Evolutionary conservation across 768 basidiomycete species (phyloP).

Genomic region (Rhizopogon vinicolor): DNA sequence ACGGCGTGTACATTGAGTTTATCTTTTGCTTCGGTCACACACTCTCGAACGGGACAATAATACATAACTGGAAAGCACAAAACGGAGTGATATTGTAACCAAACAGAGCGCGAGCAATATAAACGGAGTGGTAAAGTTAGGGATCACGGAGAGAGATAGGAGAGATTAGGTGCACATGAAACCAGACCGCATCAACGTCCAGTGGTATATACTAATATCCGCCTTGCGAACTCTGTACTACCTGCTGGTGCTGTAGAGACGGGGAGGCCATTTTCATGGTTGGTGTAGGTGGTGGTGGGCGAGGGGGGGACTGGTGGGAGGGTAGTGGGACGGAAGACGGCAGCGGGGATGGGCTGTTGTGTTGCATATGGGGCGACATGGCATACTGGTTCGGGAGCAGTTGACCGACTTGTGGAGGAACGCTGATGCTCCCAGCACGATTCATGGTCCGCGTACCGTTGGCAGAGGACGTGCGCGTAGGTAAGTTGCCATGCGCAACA

Average conservation of each 20-base stretch:
- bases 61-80: constrained; percentile 36
- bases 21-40: too few species aligned
- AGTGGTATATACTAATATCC: constrained; percentile 37
- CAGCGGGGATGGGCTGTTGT: constrained; percentile 40
- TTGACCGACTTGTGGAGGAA: constrained; percentile 17
- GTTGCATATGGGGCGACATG: constrained; percentile 50
- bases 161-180: constrained; percentile 14
- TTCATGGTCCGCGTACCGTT: constrained; percentile 48
- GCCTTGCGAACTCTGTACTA: constrained; percentile 46
- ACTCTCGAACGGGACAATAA: constrained; percentile 8
- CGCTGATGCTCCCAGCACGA: constrained; percentile 21
- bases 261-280: constrained; percentile 52
- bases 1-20: too few species aligned
- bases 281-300: constrained; percentile 40
- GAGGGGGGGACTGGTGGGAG: constrained; percentile 43
- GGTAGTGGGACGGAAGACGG: constrained; percentile 35
- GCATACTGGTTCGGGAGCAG: constrained; percentile 34
- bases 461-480: constrained; percentile 48
- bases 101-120: constrained; percentile 29
- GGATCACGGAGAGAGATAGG: constrained; percentile 8
- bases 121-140: constrained; percentile 22
- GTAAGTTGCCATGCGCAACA: constrained; percentile 31
- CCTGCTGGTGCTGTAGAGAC: constrained; percentile 50
- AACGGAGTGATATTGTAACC: constrained; percentile 28
- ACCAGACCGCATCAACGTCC: constrained; percentile 8